Evolutionary conservation across 2,329 filamentous ascomycete genomes (phyloP).

Genomic region (Ceratocystis papillata): DNA sequence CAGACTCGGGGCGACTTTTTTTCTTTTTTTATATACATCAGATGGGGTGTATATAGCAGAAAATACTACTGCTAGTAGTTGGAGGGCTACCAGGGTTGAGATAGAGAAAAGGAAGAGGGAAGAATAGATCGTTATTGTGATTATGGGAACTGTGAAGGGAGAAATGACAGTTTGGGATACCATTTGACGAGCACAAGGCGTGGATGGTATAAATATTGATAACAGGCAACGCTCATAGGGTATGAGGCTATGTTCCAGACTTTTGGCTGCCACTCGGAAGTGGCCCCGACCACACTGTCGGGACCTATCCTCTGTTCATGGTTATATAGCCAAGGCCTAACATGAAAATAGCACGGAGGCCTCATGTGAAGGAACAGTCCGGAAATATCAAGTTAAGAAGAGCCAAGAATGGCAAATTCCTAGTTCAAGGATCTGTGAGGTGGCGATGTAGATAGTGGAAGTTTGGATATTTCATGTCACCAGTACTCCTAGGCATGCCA

Average conservation of each 20-base stretch:
- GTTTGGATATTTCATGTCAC: background rate
- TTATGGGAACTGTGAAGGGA: background rate
- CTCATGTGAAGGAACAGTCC: background rate
- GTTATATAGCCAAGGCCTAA: background rate
- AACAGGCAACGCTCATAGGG: background rate
- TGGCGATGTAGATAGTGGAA: background rate
- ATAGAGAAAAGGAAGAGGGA: background rate
- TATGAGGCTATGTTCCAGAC: conserved; percentile 2
- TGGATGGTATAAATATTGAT: background rate
- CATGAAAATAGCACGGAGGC: background rate
- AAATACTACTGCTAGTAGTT: background rate
- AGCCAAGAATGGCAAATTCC: background rate
- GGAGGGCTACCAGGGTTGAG: conserved; percentile 5
- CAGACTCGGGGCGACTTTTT: background rate
- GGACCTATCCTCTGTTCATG: background rate
- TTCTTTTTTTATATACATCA: background rate
- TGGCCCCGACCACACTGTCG: background rate
- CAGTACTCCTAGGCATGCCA: background rate
- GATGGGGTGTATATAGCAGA: background rate
- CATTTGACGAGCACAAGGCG: background rate
- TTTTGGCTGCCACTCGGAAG: conserved; percentile 4
- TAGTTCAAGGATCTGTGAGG: background rate
- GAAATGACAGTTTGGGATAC: background rate
- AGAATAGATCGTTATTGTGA: background rate
- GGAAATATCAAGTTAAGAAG: background rate